A percentile compares a stretch with the other conserved stretches of the same genome.
Conservation (phyloP, 2,329 filamentous ascomycete species). For the Penicillium sp. region DNA sequence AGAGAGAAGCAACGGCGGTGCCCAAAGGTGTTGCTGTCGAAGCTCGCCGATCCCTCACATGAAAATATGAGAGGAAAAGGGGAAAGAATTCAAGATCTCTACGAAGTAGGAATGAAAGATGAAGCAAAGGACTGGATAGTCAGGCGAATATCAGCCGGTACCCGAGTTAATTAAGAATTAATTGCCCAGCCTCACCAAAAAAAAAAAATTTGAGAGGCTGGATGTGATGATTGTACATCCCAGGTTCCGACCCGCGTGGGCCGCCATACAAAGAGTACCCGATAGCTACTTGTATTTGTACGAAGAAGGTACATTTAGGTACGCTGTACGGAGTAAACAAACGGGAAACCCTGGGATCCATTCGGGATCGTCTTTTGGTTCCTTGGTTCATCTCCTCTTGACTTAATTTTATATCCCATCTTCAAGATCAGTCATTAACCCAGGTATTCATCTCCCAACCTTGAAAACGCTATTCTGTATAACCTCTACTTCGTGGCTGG, state of each 20-base stretch:
- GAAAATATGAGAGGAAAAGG: conserved; percentile 15
- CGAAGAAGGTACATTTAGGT: neutral
- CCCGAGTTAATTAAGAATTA: conserved; percentile 1
- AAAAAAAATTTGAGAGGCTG: conserved; percentile 8
- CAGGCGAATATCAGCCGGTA: conserved; percentile 4
- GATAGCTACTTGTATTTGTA: neutral
- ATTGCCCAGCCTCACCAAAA: conserved; percentile 4
- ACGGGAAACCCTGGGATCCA: neutral
- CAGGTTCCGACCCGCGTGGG: conserved; percentile 3
- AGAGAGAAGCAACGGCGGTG: conserved; percentile 2
- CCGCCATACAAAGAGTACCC: conserved; percentile 2
- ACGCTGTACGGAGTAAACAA: neutral
- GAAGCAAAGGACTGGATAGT: neutral
- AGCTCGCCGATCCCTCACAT: conserved; percentile 30
- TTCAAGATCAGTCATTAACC: neutral
- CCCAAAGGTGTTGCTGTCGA: neutral
- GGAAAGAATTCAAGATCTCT: conserved; percentile 6
- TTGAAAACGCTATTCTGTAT: neutral
- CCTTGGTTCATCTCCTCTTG: conserved; percentile 2
- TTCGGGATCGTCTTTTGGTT: conserved; percentile 10
- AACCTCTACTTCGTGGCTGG: conserved; percentile 1
- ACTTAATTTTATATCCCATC: neutral
- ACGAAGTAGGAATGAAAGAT: conserved; percentile 11
- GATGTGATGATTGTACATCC: conserved; percentile 6
- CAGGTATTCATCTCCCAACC: neutral